These are phyloP conservation scores for Albophoma yamanashiensis DNA, from an alignment of 2,329 filamentous ascomycete genomes.

Conservation along the genomic window DNA sequence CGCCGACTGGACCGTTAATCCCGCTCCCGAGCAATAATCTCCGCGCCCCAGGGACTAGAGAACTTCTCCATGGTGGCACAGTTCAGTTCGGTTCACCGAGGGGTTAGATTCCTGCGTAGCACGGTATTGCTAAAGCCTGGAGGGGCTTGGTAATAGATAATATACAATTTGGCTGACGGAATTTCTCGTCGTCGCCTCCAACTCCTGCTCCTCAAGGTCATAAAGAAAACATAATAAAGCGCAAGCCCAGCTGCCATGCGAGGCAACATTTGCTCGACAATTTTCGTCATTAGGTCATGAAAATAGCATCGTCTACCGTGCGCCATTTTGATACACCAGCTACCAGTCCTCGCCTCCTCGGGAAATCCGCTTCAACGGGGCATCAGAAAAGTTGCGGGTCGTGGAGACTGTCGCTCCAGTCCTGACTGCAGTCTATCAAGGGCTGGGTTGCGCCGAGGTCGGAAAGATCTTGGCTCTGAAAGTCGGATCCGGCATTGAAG, in stretches of 20 bases:
- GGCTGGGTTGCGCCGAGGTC: constrained; percentile 13
- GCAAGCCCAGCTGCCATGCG: neutral
- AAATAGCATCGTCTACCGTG: constrained; percentile 1
- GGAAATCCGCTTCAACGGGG: constrained; percentile 2
- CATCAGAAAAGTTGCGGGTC: constrained; percentile 20
- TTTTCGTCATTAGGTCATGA: constrained; percentile 19
- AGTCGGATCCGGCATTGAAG: constrained; percentile 20
- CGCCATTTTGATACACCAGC: constrained; percentile 3
- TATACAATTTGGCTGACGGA: neutral
- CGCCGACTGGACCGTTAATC: no score
- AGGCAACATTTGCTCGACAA: neutral
- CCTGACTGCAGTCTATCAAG: constrained; percentile 14
- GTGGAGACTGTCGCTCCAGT: constrained; percentile 20
- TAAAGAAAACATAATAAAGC: neutral
- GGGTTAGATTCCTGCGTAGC: no score
- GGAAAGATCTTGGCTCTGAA: constrained; percentile 14
- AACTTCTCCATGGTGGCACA: no score
- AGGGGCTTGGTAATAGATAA: neutral
- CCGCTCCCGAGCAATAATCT: no score
- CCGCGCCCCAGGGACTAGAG: no score
- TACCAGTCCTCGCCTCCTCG: neutral
- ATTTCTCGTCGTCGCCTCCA: neutral
- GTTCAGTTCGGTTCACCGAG: no score
- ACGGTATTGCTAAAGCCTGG: no score
- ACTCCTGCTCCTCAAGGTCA: neutral